Conservation (phyloP, 805 yeast genomes). For the Cyberlindnera xylosilytica region DNA sequence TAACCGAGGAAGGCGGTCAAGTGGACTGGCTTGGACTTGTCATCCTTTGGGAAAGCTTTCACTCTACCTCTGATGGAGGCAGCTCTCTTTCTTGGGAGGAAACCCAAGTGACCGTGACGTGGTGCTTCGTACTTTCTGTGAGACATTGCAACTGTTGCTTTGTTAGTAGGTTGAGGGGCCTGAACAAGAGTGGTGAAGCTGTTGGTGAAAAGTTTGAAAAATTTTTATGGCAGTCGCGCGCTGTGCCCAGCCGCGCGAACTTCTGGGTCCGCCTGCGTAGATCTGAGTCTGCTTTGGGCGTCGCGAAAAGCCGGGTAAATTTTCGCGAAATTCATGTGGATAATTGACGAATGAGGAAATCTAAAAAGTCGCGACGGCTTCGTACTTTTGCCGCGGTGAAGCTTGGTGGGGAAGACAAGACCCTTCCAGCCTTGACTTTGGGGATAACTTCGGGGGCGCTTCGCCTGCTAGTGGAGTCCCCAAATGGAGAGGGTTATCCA, state of each 20-base stretch:
- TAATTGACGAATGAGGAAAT: too few relatives aligned
- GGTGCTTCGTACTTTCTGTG: constrained; percentile 99
- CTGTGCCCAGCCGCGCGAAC: neutral
- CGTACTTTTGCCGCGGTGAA: too few relatives aligned
- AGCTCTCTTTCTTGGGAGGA: constrained; percentile 99
- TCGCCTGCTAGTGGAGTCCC: too few relatives aligned
- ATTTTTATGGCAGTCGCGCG: constrained; percentile 6
- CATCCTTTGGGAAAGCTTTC: constrained; percentile 99
- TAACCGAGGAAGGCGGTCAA: constrained; percentile 99
- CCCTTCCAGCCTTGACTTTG: too few relatives aligned
- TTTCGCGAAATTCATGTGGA: too few relatives aligned
- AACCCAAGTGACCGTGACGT: constrained; percentile 99
- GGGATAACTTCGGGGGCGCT: too few relatives aligned
- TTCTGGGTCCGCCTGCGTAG: constrained; percentile 2
- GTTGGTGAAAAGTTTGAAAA: constrained; percentile 19
- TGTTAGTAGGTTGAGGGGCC: constrained; percentile 19
- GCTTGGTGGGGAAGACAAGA: too few relatives aligned
- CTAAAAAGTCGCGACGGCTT: too few relatives aligned
- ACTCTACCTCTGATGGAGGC: constrained; percentile 97
- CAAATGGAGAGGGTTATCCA: too few relatives aligned
- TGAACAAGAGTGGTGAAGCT: constrained; percentile 1
- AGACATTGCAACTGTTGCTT: constrained; percentile 61
- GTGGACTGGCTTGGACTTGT: constrained; percentile 95
- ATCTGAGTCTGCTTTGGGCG: neutral
- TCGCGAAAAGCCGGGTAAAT: neutral